Base-by-base conservation (phyloP, 1,139 yeast genomes). In the Hyphopichia fennica region DNA sequence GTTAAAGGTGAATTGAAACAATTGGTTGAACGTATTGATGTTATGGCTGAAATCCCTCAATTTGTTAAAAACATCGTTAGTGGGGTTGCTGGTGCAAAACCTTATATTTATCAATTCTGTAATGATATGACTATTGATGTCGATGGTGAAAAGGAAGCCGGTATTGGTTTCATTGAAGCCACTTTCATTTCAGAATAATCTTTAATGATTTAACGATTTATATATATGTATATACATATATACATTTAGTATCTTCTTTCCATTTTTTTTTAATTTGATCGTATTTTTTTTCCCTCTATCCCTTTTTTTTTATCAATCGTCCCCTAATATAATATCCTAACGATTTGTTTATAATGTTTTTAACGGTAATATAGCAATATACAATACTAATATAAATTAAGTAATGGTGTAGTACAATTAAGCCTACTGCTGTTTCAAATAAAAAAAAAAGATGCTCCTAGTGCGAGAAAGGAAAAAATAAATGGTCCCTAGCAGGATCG, bases 41-140 rank as follows among this genome's bases (percentile, higher is more conserved):
- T 93, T 47, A 90, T 93, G 97, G 90, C 93, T 35, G 99, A 93
- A 69, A 85, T 93, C 47, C 99, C 99, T 35, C 84, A 81, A 52
- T 90, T 93, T 67, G 96, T 93, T 51, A 93, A 93, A 67, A 87
- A 84, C 56, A 87, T 93, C 47, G 98, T 89, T 35, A 82, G 91
- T 50, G 96, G 96, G 46, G 95, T 91, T 44, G 93, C 96, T 13
- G 99, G 98, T 42, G 85, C 98, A 35, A 87, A 84, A 62, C 99
- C 99, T 30, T 93, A 81, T 69, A 91, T 93, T 57, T 93, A 91
- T 67, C 99, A 93, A 69, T 93, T 80, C 68, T 80, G 85, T 60
- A 84, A 87, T 62, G 73, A 77, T 38, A 62, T 75, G 57, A 58
- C 60, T 11, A 62, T 78, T 44, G 61, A 58, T 27, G 62, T 76